Base-by-base conservation (phyloP, 305 asterid species). In the Lippia alba region DNA sequence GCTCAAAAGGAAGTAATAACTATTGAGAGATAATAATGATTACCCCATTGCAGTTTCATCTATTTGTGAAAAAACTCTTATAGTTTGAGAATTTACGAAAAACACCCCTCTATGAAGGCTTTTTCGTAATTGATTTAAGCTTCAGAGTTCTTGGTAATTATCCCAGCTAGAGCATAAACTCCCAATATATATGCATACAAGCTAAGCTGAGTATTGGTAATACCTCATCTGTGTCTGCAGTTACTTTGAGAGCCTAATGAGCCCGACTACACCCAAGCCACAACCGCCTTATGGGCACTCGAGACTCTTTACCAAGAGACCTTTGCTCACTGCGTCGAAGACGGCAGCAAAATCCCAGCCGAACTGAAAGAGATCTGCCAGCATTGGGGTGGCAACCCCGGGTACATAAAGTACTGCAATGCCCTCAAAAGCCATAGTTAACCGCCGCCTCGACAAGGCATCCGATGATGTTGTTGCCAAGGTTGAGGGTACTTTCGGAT, bases 241-340 rank as follows among this genome's bases (percentile, higher is more conserved):
- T 51, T 89, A 87, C 41, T 63, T 88, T 79, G 97, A 84, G 60
- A 81, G 86, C 75, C 75, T 90, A 61, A 79, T 40, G 74, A 73
- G 86, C 67, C 68, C 87, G 36, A 89, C n/a, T n/a, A 87, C 9
- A 90, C 85, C 0, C 72, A 81, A 70, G 91, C 93, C 66, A 59
- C 87, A 62, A 79, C 89, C 12, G 89, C 91, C 30, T 87, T 92
- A 66, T 92, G 97, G 97, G 93, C 85, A 0, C 83, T 92, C 41
- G 97, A 90, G 82, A 75, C 82, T 14, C 93, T 90, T 64, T 92
- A 92, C 72, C 97, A 87, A 55, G 89, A 85, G 36, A 90, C 96
- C 84, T 92, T 85, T 76, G 96, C 96, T 6, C 91, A 92, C 67
- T 92, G 95, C 80, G 60, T 90, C 62, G 84, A 87, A 67, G 85